phyloP scores from a whole-genome alignment of 306 rosid species.

The Castanopsis chinensis region DNA sequence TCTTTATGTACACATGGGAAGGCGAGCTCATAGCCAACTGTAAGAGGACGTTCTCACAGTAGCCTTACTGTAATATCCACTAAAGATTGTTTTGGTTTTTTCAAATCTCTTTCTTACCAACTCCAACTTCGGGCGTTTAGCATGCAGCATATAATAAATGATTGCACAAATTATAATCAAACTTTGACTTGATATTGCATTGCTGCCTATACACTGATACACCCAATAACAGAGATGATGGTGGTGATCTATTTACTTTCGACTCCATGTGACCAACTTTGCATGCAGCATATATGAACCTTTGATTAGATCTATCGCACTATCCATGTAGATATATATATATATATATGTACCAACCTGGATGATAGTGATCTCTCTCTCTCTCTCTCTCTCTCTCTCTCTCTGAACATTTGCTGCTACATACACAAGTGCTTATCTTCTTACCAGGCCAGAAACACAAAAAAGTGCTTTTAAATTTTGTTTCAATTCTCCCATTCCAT shows the following conservation, averaged over 20 bases:
- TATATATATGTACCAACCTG: not conserved
- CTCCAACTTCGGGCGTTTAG: constrained; percentile 21
- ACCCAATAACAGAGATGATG: not conserved
- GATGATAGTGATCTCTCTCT: not conserved
- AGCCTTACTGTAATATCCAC: not conserved
- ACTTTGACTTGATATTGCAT: constrained; percentile 19
- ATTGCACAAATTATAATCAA: not conserved
- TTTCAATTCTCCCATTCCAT: not conserved
- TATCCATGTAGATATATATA: not conserved
- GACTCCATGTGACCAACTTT: constrained; percentile 16
- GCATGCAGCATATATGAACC: constrained; percentile 20
- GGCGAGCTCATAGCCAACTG: not conserved
- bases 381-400: not conserved
- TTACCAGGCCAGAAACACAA: not conserved
- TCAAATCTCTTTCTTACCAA: constrained; percentile 14
- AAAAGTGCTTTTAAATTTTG: not conserved
- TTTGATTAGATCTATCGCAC: not conserved
- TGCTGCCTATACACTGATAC: not conserved
- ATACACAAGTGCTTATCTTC: not conserved
- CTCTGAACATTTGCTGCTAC: not conserved
- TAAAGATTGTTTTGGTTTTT: not conserved
- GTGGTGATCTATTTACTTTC: not conserved
- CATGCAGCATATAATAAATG: not conserved
- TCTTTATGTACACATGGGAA: too few relatives aligned
- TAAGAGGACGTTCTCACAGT: not conserved